A percentile compares a stretch with the other conserved stretches of the same genome.
Conservation (phyloP, 768 basidiomycete species). For the Hericium erinaceus region DNA sequence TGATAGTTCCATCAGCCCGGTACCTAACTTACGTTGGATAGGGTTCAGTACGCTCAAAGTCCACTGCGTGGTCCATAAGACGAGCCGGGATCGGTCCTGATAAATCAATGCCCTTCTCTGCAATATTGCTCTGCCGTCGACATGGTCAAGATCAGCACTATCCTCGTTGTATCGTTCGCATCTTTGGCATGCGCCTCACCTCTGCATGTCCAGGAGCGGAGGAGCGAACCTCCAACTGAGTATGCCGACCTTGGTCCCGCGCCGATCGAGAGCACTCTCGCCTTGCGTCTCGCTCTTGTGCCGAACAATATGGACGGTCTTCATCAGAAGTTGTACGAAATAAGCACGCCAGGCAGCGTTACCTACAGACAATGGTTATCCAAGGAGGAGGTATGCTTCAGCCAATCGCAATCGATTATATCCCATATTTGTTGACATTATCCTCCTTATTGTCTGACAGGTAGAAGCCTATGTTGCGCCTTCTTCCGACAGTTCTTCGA, state of each 20-base stretch:
- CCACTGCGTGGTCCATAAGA: too few species aligned
- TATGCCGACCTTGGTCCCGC: not conserved
- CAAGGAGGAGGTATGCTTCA: not conserved
- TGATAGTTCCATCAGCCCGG: too few species aligned
- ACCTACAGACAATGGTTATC: not conserved
- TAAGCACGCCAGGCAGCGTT: not conserved
- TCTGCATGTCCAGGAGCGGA: not conserved
- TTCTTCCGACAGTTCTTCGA: not conserved
- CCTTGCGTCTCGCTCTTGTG: not conserved
- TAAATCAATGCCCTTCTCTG: too few species aligned
- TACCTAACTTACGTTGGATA: too few species aligned
- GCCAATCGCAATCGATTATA: not conserved
- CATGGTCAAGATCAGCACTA: not conserved
- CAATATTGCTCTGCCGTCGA: not conserved
- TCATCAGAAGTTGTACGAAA: not conserved
- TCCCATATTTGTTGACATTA: not conserved
- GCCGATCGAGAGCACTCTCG: not conserved
- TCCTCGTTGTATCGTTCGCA: not conserved
- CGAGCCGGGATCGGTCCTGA: too few species aligned
- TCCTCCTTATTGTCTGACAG: not conserved
- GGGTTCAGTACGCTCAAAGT: too few species aligned
- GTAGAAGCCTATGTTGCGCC: not conserved
- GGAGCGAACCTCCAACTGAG: not conserved
- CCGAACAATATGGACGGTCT: not conserved
- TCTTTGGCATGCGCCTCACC: not conserved